Evolutionary conservation across 2,329 filamentous ascomycete genomes (phyloP).

Genomic region (Phaeosphaeria sp.): DNA sequence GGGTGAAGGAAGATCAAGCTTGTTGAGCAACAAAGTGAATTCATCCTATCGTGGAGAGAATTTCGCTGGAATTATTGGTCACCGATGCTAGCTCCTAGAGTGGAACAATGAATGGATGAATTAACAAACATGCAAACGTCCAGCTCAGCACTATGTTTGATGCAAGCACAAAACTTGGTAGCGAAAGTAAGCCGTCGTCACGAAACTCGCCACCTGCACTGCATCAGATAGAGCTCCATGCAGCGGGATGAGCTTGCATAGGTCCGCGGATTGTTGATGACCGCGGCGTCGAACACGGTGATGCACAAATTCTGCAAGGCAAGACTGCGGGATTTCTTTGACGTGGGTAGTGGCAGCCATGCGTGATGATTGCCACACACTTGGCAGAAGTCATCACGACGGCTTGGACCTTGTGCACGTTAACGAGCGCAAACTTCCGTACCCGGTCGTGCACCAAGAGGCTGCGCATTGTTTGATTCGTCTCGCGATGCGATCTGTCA

Average conservation of each 20-base stretch:
- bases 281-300: conserved; percentile 11
- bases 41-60: conserved; percentile 8
- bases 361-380: conserved; percentile 23
- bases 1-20: conserved; percentile 12
- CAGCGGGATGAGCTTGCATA: conserved; percentile 10
- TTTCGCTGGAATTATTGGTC: conserved; percentile 5
- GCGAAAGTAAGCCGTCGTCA: conserved; percentile 9
- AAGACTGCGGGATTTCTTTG: conserved; percentile 23
- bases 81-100: not conserved
- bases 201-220: conserved; percentile 10
- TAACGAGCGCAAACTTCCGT: conserved; percentile 19
- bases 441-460: conserved; percentile 7
- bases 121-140: conserved; percentile 10
- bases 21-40: conserved; percentile 14
- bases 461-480: conserved; percentile 22
- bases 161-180: conserved; percentile 8
- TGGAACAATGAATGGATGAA: conserved; percentile 2
- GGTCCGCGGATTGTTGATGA: conserved; percentile 6
- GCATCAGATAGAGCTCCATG: conserved; percentile 14
- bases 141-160: conserved; percentile 12
- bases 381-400: conserved; percentile 21
- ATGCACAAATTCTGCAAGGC: conserved; percentile 14
- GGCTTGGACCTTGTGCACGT: conserved; percentile 12
- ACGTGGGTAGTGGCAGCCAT: conserved; percentile 15
- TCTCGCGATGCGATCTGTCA: not conserved